A percentile compares a stretch with the other conserved stretches of the same genome.
These are phyloP conservation scores for Sarcodon aspratus DNA, from an alignment of 768 basidiomycete genomes.

Conservation along the genomic window DNA sequence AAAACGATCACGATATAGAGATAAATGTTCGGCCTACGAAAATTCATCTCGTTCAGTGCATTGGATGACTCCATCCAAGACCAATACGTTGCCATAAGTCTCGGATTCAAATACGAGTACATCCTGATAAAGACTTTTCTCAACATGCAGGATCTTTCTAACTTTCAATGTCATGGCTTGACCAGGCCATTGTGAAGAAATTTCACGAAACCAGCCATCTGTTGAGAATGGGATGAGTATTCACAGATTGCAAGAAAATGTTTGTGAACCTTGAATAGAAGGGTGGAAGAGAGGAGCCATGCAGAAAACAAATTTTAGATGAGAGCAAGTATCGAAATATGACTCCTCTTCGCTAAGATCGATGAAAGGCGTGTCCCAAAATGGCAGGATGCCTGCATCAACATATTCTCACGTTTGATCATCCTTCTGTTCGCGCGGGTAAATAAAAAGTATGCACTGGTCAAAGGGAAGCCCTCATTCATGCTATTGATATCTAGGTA, in stretches of 20 bases:
- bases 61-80: slow-evolving; percentile 92
- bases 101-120: slow-evolving; percentile 95
- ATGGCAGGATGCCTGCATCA: too few relatives aligned
- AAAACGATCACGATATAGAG: not conserved
- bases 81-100: slow-evolving; percentile 94
- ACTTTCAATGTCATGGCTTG: slow-evolving; percentile 97
- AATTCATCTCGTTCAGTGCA: slow-evolving; percentile 98
- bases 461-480: too few relatives aligned
- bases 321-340: slow-evolving; percentile 1
- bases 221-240: not conserved
- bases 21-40: slow-evolving; percentile 46
- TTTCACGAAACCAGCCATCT: slow-evolving; percentile 97
- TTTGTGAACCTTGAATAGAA: slow-evolving; percentile 19
- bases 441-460: too few relatives aligned
- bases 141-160: slow-evolving; percentile 88
- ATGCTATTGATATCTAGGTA: too few relatives aligned
- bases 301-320: not conserved
- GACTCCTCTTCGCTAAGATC: too few relatives aligned
- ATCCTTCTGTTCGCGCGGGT: too few relatives aligned
- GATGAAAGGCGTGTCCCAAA: too few relatives aligned
- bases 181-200: slow-evolving; percentile 92
- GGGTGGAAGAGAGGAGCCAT: slow-evolving; percentile 28
- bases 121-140: slow-evolving; percentile 91
- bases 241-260: not conserved
- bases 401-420: too few relatives aligned